Evolutionary conservation across 2,329 filamentous ascomycete species (phyloP), one percentile per base, ranked within the genome.

Genomic region (Aspergillus flavus): DNA sequence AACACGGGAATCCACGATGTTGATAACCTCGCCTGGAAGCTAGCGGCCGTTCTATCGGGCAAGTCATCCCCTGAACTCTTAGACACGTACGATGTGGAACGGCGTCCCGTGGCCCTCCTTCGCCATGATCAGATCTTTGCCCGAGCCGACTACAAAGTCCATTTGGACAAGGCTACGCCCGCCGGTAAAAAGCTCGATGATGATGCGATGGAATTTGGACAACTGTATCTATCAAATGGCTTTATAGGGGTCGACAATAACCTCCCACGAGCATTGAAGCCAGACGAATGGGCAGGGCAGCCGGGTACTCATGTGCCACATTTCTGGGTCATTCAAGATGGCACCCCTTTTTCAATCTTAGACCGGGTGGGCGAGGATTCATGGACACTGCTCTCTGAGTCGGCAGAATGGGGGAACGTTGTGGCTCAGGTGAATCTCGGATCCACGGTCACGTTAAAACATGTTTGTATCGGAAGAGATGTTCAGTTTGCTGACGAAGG

Each of bases 1-100:
- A 81, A 77, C 54, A 74, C 76, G 0, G 72, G 74, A 6, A 65
- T 82, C 57, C 64, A 73, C 11, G 80, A 83, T 61, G 80, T 74
- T 0, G 72, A 78, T 43, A 80, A 82, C 45, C 71, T 83, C 1
- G 75, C 78, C 1, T 82, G 80, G 80, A 82, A 82, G 66, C 61
- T 82, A 0, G 75, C 76, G 1, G 68, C 71, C 0, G 77, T 80
- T 0, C 26, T 80, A 0, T 68, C 63, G 0, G 70, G 74, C 0
- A 48, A 65, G 2, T 72, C 74, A 0, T 61, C 30, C 0, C 36
- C 63, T 3, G 61, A 48, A 0, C 58, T 82, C 1, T 67, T 81
- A 14, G 70, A 75, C 1, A 80, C 79, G 0, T 82, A 82, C 57
- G 72, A 78, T 14, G 59, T 52, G 0, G 81, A 83, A 66, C 71